phyloP scores from a whole-genome alignment of 352 stramenopile species.

The Pythium rhizo-oryzae region DNA sequence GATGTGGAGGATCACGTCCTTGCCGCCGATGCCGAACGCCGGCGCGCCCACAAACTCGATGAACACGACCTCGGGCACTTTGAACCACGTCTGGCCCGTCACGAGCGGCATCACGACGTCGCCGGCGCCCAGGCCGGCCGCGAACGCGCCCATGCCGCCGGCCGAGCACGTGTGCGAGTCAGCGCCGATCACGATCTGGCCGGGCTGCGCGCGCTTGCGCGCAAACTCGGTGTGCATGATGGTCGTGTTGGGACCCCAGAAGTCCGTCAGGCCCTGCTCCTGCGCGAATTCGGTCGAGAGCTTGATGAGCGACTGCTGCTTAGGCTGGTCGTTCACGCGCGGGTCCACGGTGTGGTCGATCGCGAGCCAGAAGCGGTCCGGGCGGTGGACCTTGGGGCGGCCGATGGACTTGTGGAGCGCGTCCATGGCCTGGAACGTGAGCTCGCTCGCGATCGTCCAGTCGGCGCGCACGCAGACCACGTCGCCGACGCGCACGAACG shows the following conservation, averaged over 20 bases:
- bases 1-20: conserved; percentile 84
- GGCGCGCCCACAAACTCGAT: conserved; percentile 78
- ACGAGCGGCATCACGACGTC: conserved; percentile 86
- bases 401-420: conserved; percentile 79
- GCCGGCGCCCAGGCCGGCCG: conserved; percentile 65
- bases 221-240: conserved; percentile 89
- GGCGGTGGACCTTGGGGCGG: conserved; percentile 65
- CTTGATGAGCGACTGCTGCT: conserved; percentile 82
- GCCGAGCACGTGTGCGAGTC: conserved; percentile 80
- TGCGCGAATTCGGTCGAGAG: conserved; percentile 78
- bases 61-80: conserved; percentile 75
- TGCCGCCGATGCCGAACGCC: conserved; percentile 73
- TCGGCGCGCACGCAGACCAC: conserved; percentile 79
- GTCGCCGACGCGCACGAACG: conserved; percentile 61
- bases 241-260: conserved; percentile 81
- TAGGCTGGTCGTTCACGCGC: conserved; percentile 75
- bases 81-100: conserved; percentile 86
- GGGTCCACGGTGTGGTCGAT: conserved; percentile 84
- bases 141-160: conserved; percentile 78
- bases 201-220: conserved; percentile 75
- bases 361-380: conserved; percentile 84
- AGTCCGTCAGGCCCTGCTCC: conserved; percentile 72
- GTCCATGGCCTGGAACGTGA: conserved; percentile 86
- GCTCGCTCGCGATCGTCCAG: conserved; percentile 81
- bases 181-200: conserved; percentile 84